Percentiles rank a stretch among this genome's conserved stretches.
Evolutionary conservation across 2,329 filamentous ascomycete species (phyloP).

Genomic region (Plenodomus biglobosus): DNA sequence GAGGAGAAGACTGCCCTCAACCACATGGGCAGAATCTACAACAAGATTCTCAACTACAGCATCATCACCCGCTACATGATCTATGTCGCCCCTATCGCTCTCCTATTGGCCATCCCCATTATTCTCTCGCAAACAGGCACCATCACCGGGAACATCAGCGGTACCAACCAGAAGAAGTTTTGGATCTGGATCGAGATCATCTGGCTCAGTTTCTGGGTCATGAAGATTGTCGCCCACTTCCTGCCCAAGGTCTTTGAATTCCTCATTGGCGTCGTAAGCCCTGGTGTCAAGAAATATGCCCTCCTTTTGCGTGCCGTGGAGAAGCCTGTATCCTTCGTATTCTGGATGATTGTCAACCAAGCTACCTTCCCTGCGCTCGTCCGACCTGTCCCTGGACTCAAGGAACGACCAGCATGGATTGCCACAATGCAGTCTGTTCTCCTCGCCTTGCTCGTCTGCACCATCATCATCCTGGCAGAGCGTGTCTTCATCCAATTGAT

Average conservation of each 20-base stretch:
- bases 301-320: slow-evolving; percentile 60
- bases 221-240: slow-evolving; percentile 61
- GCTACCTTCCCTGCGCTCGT: slow-evolving; percentile 58
- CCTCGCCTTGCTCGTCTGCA: slow-evolving; percentile 66
- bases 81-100: slow-evolving; percentile 61
- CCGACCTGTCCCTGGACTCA: slow-evolving; percentile 13
- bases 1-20: slow-evolving; percentile 59
- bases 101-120: slow-evolving; percentile 63
- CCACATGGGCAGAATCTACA: slow-evolving; percentile 62
- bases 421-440: slow-evolving; percentile 64
- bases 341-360: slow-evolving; percentile 62
- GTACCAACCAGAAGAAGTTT: slow-evolving; percentile 61
- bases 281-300: slow-evolving; percentile 65
- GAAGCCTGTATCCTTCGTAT: slow-evolving; percentile 61
- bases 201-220: slow-evolving; percentile 65
- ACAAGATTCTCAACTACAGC: slow-evolving; percentile 63
- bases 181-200: slow-evolving; percentile 67
- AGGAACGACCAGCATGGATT: slow-evolving; percentile 49
- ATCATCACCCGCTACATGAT: slow-evolving; percentile 65
- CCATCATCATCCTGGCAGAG: slow-evolving; percentile 72
- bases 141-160: slow-evolving; percentile 48
- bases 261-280: slow-evolving; percentile 63
- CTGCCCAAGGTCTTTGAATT: slow-evolving; percentile 63
- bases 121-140: slow-evolving; percentile 59
- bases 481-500: slow-evolving; percentile 80